Evolutionary conservation across 257 asterid genomes (phyloP).

Genomic region (Capsicum chinense): DNA sequence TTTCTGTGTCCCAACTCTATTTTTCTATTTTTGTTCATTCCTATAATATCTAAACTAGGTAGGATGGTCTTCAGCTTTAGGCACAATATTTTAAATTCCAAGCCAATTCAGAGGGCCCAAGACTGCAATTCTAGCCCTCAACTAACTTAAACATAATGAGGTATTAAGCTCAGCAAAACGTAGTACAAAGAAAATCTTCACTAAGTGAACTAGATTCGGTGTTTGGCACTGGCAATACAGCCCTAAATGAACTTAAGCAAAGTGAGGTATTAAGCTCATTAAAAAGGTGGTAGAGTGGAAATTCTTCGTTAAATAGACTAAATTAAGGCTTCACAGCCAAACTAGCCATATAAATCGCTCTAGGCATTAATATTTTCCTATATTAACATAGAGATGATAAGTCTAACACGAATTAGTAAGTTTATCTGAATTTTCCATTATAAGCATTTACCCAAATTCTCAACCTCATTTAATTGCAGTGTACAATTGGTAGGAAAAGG

Average conservation of each 20-base stretch:
- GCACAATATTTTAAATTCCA: not conserved
- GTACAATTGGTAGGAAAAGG: too few relatives aligned
- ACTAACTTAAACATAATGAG: too few relatives aligned
- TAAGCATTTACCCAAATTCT: constrained; percentile 6
- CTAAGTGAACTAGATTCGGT: too few relatives aligned
- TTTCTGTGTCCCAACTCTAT: not conserved
- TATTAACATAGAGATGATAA: not conserved
- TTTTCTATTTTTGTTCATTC: constrained; percentile 16
- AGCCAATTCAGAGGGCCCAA: not conserved
- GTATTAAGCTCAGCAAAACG: too few relatives aligned
- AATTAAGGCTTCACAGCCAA: constrained; percentile 12
- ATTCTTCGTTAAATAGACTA: not conserved
- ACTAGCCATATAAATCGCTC: not conserved
- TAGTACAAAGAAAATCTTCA: too few relatives aligned
- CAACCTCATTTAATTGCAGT: not conserved
- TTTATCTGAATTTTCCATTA: not conserved
- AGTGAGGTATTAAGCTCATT: not conserved
- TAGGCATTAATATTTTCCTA: constrained; percentile 5
- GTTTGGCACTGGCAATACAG: too few relatives aligned
- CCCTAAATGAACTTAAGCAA: not conserved
- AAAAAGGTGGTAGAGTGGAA: not conserved
- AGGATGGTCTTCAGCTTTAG: constrained; percentile 8
- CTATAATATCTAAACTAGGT: constrained; percentile 6
- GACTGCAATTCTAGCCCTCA: too few relatives aligned
- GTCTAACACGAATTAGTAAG: not conserved